Base-by-base conservation (phyloP, 129 eudicot species). In the Tagetes erecta region DNA sequence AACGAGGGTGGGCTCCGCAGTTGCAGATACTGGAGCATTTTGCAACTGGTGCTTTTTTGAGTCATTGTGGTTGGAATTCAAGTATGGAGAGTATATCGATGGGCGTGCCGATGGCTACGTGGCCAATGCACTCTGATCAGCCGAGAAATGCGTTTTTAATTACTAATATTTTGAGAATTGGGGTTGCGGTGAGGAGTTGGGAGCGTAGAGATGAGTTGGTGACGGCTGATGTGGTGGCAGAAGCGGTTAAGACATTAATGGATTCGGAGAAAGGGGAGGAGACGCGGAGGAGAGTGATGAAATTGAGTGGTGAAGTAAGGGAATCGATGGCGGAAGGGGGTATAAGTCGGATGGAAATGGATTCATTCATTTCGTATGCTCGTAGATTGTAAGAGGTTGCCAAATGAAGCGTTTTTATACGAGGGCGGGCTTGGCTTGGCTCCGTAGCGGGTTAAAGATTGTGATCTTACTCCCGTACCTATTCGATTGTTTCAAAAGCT, bases 71-170 rank as follows among this genome's bases (percentile, higher is more conserved):
- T 5, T 67, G 56, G 71, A 67, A 67, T 10, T 67, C 71, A 20
- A 2, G 71, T 11, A 67, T 67, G 71, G 71, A 67, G 71, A 67
- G 71, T 67, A 67, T 67, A 3, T 67, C 55, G 3, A 30, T 44
- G 55, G 55, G 71, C 2, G 71, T 67, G 55, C 71, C 71, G 20
- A 67, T 67, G 3, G 71, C 1, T 0, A 6, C 40, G 53, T 67
- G 71, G 71, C 71, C 71, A 3, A 67, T 67, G 55, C 71, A 67
- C 27, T 45, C 55, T 30, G 71, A 67, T 67, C 71, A 67, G 56
- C 71, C 71, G 14, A 67, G 71, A 11, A 44, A 67, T 45, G 56
- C 71, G 71, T 67, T 44, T 67, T 45, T 67, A 3, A 10, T 67
- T 4, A 30, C 53, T 38, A 9, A 67, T 3, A 6, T 67, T 44